Percentiles rank a stretch among this genome's conserved stretches.
These are phyloP conservation scores for Fusarium tricinctum DNA, from an alignment of 2,329 filamentous ascomycete species.

Conservation along the genomic window DNA sequence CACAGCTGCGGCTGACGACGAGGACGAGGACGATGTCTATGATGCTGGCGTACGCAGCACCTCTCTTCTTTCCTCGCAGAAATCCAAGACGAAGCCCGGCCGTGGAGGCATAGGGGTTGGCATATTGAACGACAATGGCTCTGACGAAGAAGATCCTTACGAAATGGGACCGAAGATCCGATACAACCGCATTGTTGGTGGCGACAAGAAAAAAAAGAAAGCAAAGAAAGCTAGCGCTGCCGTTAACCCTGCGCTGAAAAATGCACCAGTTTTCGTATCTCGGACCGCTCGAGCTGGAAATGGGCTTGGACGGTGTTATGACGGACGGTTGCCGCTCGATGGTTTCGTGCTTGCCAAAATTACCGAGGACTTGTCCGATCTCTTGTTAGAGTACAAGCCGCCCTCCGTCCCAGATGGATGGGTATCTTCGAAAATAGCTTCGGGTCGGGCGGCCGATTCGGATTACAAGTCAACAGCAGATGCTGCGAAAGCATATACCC, in stretches of 20 bases:
- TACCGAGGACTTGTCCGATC: conserved; percentile 55
- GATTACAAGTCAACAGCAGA: conserved; percentile 78
- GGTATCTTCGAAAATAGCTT: conserved; percentile 70
- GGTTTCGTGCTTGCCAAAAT: conserved; percentile 81
- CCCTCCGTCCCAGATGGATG: conserved; percentile 80
- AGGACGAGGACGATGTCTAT: conserved; percentile 60
- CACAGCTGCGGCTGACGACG: conserved; percentile 47
- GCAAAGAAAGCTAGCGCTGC: conserved; percentile 63
- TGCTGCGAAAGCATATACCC: conserved; percentile 80
- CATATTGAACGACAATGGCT: conserved; percentile 90
- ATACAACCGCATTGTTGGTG: conserved; percentile 85
- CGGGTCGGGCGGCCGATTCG: conserved; percentile 13
- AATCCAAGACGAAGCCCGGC: conserved; percentile 65
- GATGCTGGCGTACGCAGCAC: conserved; percentile 15
- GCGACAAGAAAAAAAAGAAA: conserved; percentile 85
- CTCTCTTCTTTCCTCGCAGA: conserved; percentile 48
- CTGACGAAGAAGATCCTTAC: conserved; percentile 95
- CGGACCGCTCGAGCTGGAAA: conserved; percentile 60
- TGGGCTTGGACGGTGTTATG: conserved; percentile 76
- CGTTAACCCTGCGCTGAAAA: conserved; percentile 73
- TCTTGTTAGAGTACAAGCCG: conserved; percentile 66
- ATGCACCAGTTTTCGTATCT: conserved; percentile 81
- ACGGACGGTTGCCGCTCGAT: conserved; percentile 82
- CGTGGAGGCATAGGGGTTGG: conserved; percentile 87
- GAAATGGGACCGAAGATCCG: conserved; percentile 91